Percentiles rank a stretch among this genome's conserved stretches.
Conservation (phyloP, 305 asterid genomes). For the Ilex paraguariensis region DNA sequence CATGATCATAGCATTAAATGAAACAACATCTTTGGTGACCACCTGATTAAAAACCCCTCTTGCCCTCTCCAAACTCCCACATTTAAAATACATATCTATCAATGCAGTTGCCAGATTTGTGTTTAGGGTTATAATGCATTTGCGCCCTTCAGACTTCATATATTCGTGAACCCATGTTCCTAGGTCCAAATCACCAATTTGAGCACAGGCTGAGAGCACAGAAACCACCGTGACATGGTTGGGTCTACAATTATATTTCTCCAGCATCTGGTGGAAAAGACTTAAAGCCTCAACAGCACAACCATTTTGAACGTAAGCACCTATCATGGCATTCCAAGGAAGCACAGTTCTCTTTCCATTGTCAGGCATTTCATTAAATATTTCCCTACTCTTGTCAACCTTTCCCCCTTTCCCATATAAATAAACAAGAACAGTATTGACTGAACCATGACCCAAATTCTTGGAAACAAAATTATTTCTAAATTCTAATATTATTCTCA, state of each 20-base stretch:
- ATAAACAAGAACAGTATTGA: conserved; percentile 43
- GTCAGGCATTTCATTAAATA: conserved; percentile 46
- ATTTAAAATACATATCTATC: conserved; percentile 74
- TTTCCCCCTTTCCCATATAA: conserved; percentile 53
- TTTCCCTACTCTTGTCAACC: conserved; percentile 42
- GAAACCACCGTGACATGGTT: conserved; percentile 78
- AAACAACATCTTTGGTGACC: conserved; percentile 46
- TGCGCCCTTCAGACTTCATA: conserved; percentile 39
- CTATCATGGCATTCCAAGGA: conserved; percentile 65
- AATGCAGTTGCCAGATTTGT: conserved; percentile 64
- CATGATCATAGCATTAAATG: conserved; percentile 71
- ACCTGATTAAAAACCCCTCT: conserved; percentile 33
- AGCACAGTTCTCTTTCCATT: conserved; percentile 51
- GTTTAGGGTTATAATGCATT: conserved; percentile 38
- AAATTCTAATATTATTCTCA: conserved; percentile 18
- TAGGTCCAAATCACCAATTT: conserved; percentile 55
- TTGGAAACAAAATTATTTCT: conserved; percentile 5
- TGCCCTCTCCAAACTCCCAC: conserved; percentile 58
- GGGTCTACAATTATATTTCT: conserved; percentile 36
- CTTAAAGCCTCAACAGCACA: conserved; percentile 45
- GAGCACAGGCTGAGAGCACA: conserved; percentile 75
- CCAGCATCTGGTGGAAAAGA: conserved; percentile 46
- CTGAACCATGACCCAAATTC: conserved; percentile 27
- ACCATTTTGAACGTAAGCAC: conserved; percentile 51
- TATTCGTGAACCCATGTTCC: conserved; percentile 63